Evolutionary conservation across 177 flowering plant genomes (phyloP), one percentile per base, ranked within the genome.

Genomic region (Vitis hybrid): DNA sequence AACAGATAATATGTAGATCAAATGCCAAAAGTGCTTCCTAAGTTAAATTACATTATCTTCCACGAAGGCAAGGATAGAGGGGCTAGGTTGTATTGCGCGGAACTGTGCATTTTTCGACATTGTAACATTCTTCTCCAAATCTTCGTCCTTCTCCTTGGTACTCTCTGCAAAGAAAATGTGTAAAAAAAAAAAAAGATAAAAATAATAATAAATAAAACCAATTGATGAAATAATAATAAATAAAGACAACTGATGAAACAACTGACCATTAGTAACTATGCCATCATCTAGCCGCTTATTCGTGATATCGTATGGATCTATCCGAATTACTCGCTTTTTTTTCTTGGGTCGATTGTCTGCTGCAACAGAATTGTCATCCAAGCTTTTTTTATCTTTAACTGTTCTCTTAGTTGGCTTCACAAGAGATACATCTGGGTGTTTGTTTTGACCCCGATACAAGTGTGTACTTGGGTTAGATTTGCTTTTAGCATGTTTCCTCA

Each of bases 21-120:
- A 49, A 55, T 60, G 22, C 48, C 10, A 39, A 5, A 39, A 39
- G 7, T 39, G 48, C 48, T 10, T 26, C 21, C 13, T n/a, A 70
- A 71, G 61, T 22, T 45, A 52, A 74, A 71, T 72, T 88, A 94
- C 99, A 83, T 93, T 95, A 72, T 91, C 93, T 83, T 95, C 93
- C 60, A 95, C 99, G 81, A 81, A 91, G n/a, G 91, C 75, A 65
- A 91, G 90, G 74, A 95, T 87, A n/a, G 93, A 89, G 18, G 87
- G 84, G 72, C 89, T 90, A 48, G 99, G 98, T 60, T 86, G 80
- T 78, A 95, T 95, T 63, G 97, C 98, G 76, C 98, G 96, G 72
- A 95, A 95, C 72, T 89, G 90, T n/a, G 98, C 99, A 87, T 95
- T 93, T 76, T 60, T 77, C 60, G 99, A 93, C 66, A 89, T 62